These are phyloP conservation scores for Claviceps humidiphila DNA, from an alignment of 2,329 filamentous ascomycete species.

Conservation along the genomic window DNA sequence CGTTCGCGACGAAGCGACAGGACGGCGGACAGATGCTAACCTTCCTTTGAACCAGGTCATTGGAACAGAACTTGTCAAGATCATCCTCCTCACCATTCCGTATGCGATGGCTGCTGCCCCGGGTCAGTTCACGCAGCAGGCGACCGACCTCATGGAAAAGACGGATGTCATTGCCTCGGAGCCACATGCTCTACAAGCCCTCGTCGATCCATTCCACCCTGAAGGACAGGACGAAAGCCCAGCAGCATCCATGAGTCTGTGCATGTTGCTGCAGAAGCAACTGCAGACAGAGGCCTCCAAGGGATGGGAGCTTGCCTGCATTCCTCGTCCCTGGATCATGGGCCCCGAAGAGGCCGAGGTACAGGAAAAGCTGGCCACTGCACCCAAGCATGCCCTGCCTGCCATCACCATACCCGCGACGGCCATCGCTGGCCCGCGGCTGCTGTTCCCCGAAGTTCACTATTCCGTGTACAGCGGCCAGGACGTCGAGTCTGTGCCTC, in stretches of 20 bases:
- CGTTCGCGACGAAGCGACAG: too few species aligned
- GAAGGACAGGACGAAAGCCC: slow-evolving; percentile 50
- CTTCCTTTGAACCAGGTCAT: slow-evolving; percentile 34
- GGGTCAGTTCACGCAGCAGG: slow-evolving; percentile 57
- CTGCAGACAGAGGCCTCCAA: slow-evolving; percentile 62
- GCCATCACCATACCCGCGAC: slow-evolving; percentile 60
- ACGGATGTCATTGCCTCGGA: slow-evolving; percentile 90
- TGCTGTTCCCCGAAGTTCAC: slow-evolving; percentile 84
- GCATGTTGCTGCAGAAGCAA: slow-evolving; percentile 75
- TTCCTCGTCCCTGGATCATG: slow-evolving; percentile 56
- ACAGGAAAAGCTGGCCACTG: slow-evolving; percentile 44
- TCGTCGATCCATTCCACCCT: slow-evolving; percentile 74
- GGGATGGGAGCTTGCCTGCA: slow-evolving; percentile 60
- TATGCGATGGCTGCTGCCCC: slow-evolving; percentile 71
- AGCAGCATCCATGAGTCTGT: slow-evolving; percentile 52
- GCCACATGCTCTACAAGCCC: slow-evolving; percentile 67
- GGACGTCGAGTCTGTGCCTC: slow-evolving; percentile 78
- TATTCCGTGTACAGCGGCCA: slow-evolving; percentile 85
- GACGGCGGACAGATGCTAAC: background rate
- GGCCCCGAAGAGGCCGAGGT: slow-evolving; percentile 46
- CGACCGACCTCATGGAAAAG: slow-evolving; percentile 72
- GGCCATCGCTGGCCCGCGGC: slow-evolving; percentile 58
- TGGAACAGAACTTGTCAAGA: slow-evolving; percentile 83
- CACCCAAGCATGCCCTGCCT: slow-evolving; percentile 67
- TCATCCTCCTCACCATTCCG: slow-evolving; percentile 87